Evolutionary conservation across 2,329 filamentous ascomycete species (phyloP), one percentile per base, ranked within the genome.

Genomic region (Pochonia chlamydosporia): DNA sequence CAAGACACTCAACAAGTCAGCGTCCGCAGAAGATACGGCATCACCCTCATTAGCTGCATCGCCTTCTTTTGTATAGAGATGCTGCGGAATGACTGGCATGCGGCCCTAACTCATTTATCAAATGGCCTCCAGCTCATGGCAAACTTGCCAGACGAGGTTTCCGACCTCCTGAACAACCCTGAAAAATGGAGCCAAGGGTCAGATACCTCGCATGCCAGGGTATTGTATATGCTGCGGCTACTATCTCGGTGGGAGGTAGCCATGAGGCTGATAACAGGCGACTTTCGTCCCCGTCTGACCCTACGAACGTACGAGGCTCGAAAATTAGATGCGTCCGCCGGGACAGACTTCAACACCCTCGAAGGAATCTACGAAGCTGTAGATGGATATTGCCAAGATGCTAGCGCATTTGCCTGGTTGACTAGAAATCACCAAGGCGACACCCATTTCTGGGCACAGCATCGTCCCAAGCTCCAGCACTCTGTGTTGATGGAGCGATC

Each of bases 41-140:
- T 59, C 31, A 58, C 59, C 16, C 57, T 65, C 5, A 52, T 65
- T 28, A 63, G 61, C 53, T 64, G 63, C 52, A 53, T 62, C 4
- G 51, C 59, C 3, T 65, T 64, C 43, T 57, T 63, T 23, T 63
- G 55, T 43, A 57, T 63, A 36, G 62, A 64, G 51, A 56, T 56
- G 8, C 48, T 64, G 33, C 57, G 59, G 4, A 53, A 54, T 13
- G 58, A 60, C 41, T 55, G 57, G 49, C 47, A 49, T 1, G 55
- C 53, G 3, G 59, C 58, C 9, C 49, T 63, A 25, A 52, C 55
- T 3, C 63, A 65, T 44, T 52, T 64, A 23, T 50, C 53, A 1
- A 61, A 62, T 40, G 63, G 63, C 16, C 49, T 62, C n/a, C 56
- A 56, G 16, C 59, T 65, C 26, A 59, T 65, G 49, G 52, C 55